Conservation (phyloP, 208 protist species). For the Acanthamoeba healyi region DNA sequence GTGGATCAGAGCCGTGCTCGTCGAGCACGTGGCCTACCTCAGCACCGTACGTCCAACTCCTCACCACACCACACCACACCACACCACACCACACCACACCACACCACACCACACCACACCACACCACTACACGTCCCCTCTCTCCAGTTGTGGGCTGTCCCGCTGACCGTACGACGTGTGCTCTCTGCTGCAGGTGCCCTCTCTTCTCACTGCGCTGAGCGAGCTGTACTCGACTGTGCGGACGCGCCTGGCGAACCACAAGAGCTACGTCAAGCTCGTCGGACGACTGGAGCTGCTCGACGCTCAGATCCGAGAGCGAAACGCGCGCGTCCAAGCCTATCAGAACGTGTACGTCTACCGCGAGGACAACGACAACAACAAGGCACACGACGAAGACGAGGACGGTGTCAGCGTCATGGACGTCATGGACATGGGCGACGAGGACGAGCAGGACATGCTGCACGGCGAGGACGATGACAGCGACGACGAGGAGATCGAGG, state of each 20-base stretch:
- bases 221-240: background rate
- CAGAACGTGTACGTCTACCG: background rate
- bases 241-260: constrained; percentile 23
- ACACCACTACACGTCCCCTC: too few relatives aligned
- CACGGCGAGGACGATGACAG: constrained; percentile 26
- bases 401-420: background rate
- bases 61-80: too few relatives aligned
- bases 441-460: background rate
- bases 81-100: too few relatives aligned
- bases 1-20: constrained; percentile 45
- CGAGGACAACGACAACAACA: background rate
- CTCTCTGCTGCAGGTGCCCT: background rate
- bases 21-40: constrained; percentile 52
- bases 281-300: constrained; percentile 39
- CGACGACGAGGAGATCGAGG: constrained; percentile 59
- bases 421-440: constrained; percentile 28
- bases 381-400: background rate
- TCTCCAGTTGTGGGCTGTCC: background rate
- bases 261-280: constrained; percentile 50
- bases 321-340: background rate
- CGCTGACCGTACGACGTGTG: background rate
- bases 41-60: constrained; percentile 4
- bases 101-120: too few relatives aligned
- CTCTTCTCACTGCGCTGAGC: background rate
- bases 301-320: constrained; percentile 31